A percentile compares a stretch with the other conserved stretches of the same genome.
phyloP scores from a whole-genome alignment of 768 basidiomycete species.

The Boletus rubropictus region DNA sequence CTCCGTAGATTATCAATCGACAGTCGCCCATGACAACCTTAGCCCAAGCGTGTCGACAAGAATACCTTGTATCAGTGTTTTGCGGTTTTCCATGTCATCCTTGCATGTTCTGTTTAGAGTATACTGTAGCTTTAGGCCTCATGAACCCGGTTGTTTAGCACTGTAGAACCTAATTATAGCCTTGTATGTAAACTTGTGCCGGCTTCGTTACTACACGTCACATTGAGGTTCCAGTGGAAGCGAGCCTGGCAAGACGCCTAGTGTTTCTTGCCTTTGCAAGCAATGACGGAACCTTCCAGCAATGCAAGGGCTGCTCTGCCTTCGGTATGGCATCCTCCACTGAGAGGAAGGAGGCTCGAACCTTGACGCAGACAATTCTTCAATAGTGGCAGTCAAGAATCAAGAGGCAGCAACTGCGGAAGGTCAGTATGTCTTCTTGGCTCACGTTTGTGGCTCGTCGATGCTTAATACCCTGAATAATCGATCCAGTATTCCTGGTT shows the following conservation, averaged over 20 bases:
- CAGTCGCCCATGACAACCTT: background rate
- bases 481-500: conserved; percentile 74
- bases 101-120: conserved; percentile 10
- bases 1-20: conserved; percentile 2
- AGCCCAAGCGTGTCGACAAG: background rate
- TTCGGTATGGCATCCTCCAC: conserved; percentile 17
- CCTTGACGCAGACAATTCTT: background rate
- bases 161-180: conserved; percentile 2
- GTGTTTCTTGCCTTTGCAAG: background rate
- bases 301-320: conserved; percentile 13
- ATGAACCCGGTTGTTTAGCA: conserved; percentile 6
- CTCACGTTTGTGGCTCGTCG: background rate
- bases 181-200: background rate
- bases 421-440: conserved; percentile 29
- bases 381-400: conserved; percentile 34
- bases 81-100: background rate
- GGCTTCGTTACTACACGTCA: background rate
- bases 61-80: conserved; percentile 8
- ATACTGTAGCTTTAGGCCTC: conserved; percentile 11
- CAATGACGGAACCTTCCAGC: conserved; percentile 22
- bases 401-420: conserved; percentile 49
- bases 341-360: background rate
- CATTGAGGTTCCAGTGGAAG: background rate
- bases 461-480: background rate
- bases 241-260: background rate